phyloP scores from a whole-genome alignment of 2,329 filamentous ascomycete species.

The Fusarium sp. region DNA sequence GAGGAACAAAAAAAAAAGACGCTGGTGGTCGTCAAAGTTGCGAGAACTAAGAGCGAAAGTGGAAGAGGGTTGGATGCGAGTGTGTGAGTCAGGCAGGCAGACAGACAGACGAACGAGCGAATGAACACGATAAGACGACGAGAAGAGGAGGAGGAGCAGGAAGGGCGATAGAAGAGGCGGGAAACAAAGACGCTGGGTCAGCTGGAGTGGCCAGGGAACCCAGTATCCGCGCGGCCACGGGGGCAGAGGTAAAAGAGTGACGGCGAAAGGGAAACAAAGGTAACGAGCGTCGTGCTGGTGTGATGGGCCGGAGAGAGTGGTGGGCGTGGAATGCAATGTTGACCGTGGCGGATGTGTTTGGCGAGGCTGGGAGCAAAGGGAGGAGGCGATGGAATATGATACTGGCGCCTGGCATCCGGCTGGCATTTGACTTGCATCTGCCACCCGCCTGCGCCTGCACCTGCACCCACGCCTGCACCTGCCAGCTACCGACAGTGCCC shows the following conservation, averaged over 20 bases:
- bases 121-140: constrained; percentile 16
- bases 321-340: constrained; percentile 52
- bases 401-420: constrained; percentile 21
- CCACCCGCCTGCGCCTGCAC: constrained; percentile 40
- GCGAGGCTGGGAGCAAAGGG: constrained; percentile 46
- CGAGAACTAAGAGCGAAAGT: constrained; percentile 13
- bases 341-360: constrained; percentile 45
- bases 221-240: constrained; percentile 22
- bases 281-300: constrained; percentile 31
- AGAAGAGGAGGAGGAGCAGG: constrained; percentile 13
- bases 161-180: constrained; percentile 2
- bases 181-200: constrained; percentile 24
- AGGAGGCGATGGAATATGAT: constrained; percentile 39
- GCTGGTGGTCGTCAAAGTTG: constrained; percentile 19
- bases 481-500: constrained; percentile 18
- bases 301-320: constrained; percentile 15
- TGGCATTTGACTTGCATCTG: constrained; percentile 46
- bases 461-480: constrained; percentile 10
- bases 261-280: constrained; percentile 30
- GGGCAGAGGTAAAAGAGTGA: constrained; percentile 25
- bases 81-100: background rate
- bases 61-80: constrained; percentile 1
- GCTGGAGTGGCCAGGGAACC: constrained; percentile 23
- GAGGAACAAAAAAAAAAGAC: constrained; percentile 29
- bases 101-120: constrained; percentile 22